Evolutionary conservation across 2,329 filamentous ascomycete genomes (phyloP).

Genomic region (Pseudogymnoascus sp.): DNA sequence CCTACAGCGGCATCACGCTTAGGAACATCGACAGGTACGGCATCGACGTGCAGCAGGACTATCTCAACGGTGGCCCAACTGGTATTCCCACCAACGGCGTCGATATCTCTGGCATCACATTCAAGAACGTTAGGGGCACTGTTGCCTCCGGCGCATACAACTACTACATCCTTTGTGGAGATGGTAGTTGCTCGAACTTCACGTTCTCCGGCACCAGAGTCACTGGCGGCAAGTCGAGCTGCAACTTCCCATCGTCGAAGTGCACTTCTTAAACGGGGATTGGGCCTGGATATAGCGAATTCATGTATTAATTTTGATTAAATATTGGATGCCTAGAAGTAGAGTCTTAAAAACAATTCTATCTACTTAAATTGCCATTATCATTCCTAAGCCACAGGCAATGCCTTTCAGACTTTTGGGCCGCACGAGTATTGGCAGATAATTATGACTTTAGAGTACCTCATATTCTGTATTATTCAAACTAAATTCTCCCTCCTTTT

Average conservation of each 20-base stretch:
- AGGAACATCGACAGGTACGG: constrained; percentile 45
- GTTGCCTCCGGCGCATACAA: constrained; percentile 26
- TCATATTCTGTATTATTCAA: not conserved
- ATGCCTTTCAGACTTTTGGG: not conserved
- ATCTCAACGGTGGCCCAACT: constrained; percentile 40
- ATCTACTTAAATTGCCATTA: not conserved
- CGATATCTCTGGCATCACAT: constrained; percentile 29
- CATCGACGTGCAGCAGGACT: constrained; percentile 54
- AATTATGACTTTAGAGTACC: not conserved
- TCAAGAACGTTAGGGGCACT: constrained; percentile 32
- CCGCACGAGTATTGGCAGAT: not conserved
- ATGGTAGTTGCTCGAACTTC: constrained; percentile 33
- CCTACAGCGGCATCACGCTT: constrained; percentile 46
- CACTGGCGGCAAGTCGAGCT: constrained; percentile 27
- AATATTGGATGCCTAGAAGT: not conserved
- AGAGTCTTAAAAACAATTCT: not conserved
- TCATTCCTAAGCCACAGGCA: no score
- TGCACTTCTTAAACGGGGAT: constrained; percentile 18
- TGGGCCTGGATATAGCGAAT: not conserved
- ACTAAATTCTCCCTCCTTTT: not conserved
- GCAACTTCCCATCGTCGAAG: constrained; percentile 27
- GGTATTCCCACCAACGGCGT: constrained; percentile 34
- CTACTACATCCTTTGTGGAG: constrained; percentile 35
- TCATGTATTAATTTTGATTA: not conserved
- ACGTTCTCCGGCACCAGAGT: constrained; percentile 32